These are phyloP conservation scores for Leccinum broughii DNA, from an alignment of 768 basidiomycete genomes.

Conservation along the genomic window DNA sequence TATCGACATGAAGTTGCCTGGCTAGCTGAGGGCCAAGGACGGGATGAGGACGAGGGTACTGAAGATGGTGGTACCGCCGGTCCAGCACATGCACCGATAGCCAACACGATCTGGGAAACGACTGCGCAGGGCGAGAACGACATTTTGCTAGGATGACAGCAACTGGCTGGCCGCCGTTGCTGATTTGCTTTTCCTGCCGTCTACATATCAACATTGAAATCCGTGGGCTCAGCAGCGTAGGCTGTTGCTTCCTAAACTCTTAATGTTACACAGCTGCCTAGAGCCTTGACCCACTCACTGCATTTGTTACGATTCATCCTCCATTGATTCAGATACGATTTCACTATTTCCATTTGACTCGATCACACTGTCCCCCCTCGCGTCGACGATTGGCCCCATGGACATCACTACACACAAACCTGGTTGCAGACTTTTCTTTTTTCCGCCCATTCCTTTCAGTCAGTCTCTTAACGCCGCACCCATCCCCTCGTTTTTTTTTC, in stretches of 20 bases:
- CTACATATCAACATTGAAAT: constrained; percentile 4
- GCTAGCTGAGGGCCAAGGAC: constrained; percentile 24
- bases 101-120: constrained; percentile 32
- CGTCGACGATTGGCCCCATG: constrained; percentile 1
- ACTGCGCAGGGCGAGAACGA: constrained; percentile 31
- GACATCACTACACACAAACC: constrained; percentile 17
- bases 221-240: constrained; percentile 1
- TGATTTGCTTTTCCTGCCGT: background rate
- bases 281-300: constrained; percentile 4
- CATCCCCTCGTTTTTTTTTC: background rate
- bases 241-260: constrained; percentile 2
- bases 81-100: constrained; percentile 21
- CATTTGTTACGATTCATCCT: constrained; percentile 8
- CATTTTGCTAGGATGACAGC: constrained; percentile 30
- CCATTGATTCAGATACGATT: background rate
- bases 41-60: constrained; percentile 21
- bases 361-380: background rate
- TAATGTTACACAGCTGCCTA: constrained; percentile 1
- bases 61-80: constrained; percentile 17
- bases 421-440: constrained; percentile 13
- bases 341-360: background rate
- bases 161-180: constrained; percentile 2
- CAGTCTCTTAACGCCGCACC: constrained; percentile 2
- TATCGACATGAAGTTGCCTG: constrained; percentile 32
- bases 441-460: background rate